Evolutionary conservation across 805 yeast species (phyloP), one percentile per base, ranked within the genome.

Genomic region (Schizosaccharomyces cryophilus): DNA sequence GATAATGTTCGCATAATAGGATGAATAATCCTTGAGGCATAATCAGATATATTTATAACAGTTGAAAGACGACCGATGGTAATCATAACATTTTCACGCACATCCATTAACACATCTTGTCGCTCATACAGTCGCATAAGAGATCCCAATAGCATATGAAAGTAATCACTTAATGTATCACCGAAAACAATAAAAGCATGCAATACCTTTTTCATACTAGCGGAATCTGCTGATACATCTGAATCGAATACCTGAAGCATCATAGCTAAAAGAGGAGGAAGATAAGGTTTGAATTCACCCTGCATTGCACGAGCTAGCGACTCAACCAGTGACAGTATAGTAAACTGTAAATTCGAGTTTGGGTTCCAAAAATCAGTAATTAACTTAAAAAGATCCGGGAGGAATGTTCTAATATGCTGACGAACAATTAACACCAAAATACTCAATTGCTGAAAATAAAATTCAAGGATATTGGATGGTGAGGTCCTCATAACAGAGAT

Each of bases 1-100:
- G 73, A 65, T 45, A 93, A 71, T 0, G 87, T 83, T 62, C 96
- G 73, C 6, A 89, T 72, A 13, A 93, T 70, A 0, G 96, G 90
- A 66, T 90, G 96, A 31, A 93, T 80, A 60, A 93, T 85, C 64
- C 96, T 75, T 1, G 96, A 85, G 0, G 95, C 83, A 87, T 88
- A 84, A 65, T 90, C 97, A 62, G 81, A 81, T 61, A 93, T 73
- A 63, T 81, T 78, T 3, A 90, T 83, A 47, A 75, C 78, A 65
- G 80, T 82, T 0, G 95, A 81, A 31, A 93, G 71, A 66, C 85
- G 84, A 0, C 96, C 95, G 54, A 93, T 75, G 0, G 95, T 81
- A 59, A 83, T 83, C 62, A 93, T 82, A 0, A 96, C 88, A 55
- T 85, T 81, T 62, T 77, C 78, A 62, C 87, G 74, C 42, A 90